Evolutionary conservation across 2,329 filamentous ascomycete species (phyloP).

Genomic region (Fusarium neocosmosporiellum): DNA sequence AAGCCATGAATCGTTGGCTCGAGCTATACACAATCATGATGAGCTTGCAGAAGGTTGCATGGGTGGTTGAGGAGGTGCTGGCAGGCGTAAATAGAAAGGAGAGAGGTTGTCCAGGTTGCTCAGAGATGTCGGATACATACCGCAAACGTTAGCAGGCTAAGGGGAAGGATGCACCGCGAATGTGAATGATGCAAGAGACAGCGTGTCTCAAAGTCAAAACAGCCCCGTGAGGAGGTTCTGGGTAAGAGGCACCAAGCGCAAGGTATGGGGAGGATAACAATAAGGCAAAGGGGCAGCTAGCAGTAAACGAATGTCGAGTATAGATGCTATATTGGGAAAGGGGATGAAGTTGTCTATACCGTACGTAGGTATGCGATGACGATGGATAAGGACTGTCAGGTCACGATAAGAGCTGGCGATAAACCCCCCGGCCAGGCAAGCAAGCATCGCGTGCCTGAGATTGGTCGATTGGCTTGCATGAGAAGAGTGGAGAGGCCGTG

Average conservation of each 20-base stretch:
- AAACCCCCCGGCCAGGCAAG: slow-evolving; percentile 6
- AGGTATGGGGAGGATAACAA: background rate
- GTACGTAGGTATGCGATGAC: slow-evolving; percentile 21
- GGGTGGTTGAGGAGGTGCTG: background rate
- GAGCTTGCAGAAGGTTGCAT: slow-evolving; percentile 28
- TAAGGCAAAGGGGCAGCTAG: background rate
- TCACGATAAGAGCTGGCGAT: slow-evolving; percentile 27
- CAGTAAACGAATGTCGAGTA: slow-evolving; percentile 20
- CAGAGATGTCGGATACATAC: slow-evolving; percentile 30
- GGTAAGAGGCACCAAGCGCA: background rate
- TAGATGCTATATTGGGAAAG: slow-evolving; percentile 10
- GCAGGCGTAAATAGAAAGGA: background rate
- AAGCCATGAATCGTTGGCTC: slow-evolving; percentile 49
- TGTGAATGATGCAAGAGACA: slow-evolving; percentile 39
- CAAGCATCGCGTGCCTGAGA: slow-evolving; percentile 9
- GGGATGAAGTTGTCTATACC: slow-evolving; percentile 2
- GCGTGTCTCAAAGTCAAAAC: slow-evolving; percentile 41
- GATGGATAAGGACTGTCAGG: slow-evolving; percentile 11
- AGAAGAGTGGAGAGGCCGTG: slow-evolving; percentile 21
- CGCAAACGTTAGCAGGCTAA: slow-evolving; percentile 16
- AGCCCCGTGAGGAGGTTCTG: slow-evolving; percentile 16
- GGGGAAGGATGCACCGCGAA: slow-evolving; percentile 21
- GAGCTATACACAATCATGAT: slow-evolving; percentile 45
- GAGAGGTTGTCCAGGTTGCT: slow-evolving; percentile 11
- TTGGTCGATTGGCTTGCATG: slow-evolving; percentile 20